These are phyloP conservation scores for Wallacemonas collosoma DNA, from an alignment of 208 protist species.

Conservation along the genomic window DNA sequence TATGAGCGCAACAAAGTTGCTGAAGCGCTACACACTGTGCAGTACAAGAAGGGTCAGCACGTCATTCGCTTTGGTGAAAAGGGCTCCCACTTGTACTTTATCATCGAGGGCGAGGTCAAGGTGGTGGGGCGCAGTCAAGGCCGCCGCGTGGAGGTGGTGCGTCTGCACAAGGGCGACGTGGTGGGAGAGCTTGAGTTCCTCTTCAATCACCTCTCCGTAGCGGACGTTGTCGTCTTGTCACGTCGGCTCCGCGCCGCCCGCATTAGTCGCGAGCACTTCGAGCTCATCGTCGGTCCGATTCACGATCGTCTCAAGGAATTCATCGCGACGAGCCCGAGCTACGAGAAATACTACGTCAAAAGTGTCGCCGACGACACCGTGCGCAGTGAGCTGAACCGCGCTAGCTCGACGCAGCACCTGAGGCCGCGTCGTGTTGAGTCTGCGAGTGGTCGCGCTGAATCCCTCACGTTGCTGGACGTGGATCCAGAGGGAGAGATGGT, in stretches of 20 bases:
- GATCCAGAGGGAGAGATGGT: conserved; percentile 53
- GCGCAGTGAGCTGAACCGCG: conserved; percentile 53
- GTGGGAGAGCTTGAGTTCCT: conserved; percentile 93
- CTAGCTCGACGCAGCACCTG: conserved; percentile 37
- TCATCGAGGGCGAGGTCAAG: conserved; percentile 77
- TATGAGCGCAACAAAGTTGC: conserved; percentile 88
- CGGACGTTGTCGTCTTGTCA: conserved; percentile 82
- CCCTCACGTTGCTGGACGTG: conserved; percentile 27
- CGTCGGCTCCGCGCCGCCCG: conserved; percentile 54
- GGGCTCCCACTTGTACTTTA: conserved; percentile 77
- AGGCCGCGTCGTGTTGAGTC: conserved; percentile 15
- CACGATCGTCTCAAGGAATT: conserved; percentile 84
- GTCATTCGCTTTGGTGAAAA: conserved; percentile 77
- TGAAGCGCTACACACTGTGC: conserved; percentile 72
- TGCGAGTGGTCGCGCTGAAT: conserved; percentile 4
- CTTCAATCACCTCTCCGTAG: conserved; percentile 79
- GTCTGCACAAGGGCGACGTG: conserved; percentile 65
- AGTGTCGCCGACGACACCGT: conserved; percentile 64
- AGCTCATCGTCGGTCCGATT: conserved; percentile 85
- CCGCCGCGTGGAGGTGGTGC: conserved; percentile 64
- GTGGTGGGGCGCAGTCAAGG: conserved; percentile 75
- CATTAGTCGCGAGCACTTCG: conserved; percentile 87
- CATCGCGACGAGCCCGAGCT: conserved; percentile 57
- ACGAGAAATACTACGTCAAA: conserved; percentile 66
- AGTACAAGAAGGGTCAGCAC: conserved; percentile 62